Base-by-base conservation (phyloP, 2,329 filamentous ascomycete species). In the Thielaviopsis ethacetica region DNA sequence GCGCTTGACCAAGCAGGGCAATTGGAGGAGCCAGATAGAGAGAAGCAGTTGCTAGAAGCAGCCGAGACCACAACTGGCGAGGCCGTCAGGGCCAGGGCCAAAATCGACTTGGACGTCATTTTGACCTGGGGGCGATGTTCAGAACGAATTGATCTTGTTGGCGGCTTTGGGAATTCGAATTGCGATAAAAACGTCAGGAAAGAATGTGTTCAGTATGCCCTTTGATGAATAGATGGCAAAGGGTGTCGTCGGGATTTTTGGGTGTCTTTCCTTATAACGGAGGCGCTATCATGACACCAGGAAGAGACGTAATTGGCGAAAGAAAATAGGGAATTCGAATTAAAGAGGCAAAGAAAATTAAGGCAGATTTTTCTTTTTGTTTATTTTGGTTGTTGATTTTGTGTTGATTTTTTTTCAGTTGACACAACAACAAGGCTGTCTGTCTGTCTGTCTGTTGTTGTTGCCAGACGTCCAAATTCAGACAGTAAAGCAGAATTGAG, bases 1-100 rank as follows among this genome's bases (percentile, higher is more conserved):
- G 60, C 60, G 19, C 57, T 22, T 10, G 60, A 59, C 60, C 60
- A 61, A 5, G 60, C 60, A 12, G 57, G 49, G 47, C 60, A 61
- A 54, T 56, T 58, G 21, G 60, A 49, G 13, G 57, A 57, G 15
- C 60, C 60, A 1, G 53, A 57, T 13, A 61, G 47, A 12, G 60
- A 58, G 38, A 61, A 59, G 52, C 60, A 61, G 50, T 50, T 56
- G 54, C 57, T 34, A 10, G 54, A 52, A 38, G 56, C 56, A 21
- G 60, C 60, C 24, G 50, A 53, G 19, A 61, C 60, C 56, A 56
- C 7, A 7, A 53, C 57, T 17, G 60, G 57, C 26, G 60, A 50
- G 53, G 57, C 49, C 17, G 57, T 47, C 24, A 58, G 47, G 13
- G 56, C 47, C 54, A 59, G 41, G 34, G 38, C 53, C 60, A 59